These are phyloP conservation scores for Bertia moriformis DNA, from an alignment of 2,329 filamentous ascomycete species.

Conservation along the genomic window DNA sequence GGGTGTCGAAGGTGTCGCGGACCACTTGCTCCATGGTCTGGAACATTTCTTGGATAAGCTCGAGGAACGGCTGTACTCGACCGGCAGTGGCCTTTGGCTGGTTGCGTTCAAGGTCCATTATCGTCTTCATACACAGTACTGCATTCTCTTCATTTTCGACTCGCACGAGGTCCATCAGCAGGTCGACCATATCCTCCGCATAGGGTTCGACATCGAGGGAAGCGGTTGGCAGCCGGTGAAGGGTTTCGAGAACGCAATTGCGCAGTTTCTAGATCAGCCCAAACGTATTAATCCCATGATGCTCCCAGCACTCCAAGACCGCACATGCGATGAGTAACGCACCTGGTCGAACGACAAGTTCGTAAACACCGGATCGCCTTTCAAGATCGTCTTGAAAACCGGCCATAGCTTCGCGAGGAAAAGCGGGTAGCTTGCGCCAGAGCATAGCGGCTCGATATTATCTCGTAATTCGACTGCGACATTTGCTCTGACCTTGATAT, in stretches of 20 bases:
- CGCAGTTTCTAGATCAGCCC: conserved; percentile 57
- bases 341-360: conserved; percentile 1
- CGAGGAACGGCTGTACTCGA: conserved; percentile 79
- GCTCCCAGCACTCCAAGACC: too few relatives aligned
- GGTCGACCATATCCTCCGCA: conserved; percentile 74
- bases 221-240: conserved; percentile 59
- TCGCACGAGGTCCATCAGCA: conserved; percentile 75
- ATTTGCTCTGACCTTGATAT: neutral
- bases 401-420: conserved; percentile 1
- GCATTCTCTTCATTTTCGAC: conserved; percentile 98
- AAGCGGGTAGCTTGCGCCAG: conserved; percentile 1
- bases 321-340: too few relatives aligned
- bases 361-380: neutral
- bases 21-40: conserved; percentile 89
- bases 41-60: conserved; percentile 89
- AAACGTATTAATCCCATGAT: too few relatives aligned
- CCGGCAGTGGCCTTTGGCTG: conserved; percentile 66
- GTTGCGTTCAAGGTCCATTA: conserved; percentile 90
- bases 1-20: conserved; percentile 82
- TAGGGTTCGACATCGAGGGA: conserved; percentile 77
- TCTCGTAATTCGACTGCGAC: conserved; percentile 1
- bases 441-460: conserved; percentile 1
- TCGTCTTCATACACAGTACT: conserved; percentile 93
- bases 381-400: conserved; percentile 1
- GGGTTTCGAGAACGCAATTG: conserved; percentile 83